Evolutionary conservation across 257 asterid genomes (phyloP), one percentile per base, ranked within the genome.

Genomic region (Ajuga chamaepitys): DNA sequence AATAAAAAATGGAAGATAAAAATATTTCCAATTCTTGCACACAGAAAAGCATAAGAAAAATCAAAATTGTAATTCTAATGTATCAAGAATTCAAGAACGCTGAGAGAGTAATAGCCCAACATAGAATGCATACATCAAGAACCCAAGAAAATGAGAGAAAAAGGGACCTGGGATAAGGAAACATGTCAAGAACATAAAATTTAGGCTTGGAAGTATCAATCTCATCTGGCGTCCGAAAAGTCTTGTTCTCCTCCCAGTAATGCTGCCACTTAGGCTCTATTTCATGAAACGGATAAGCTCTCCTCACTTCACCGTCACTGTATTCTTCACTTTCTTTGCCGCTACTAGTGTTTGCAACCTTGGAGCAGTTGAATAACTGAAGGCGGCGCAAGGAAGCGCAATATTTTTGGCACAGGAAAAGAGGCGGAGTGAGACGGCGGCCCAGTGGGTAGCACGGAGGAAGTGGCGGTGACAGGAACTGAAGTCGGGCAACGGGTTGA

Each of bases 101-200:
- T 34, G 16, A 24, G 18, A 38, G 6, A 25, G 13, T 18, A 25
- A 0, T 45, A 26, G 86, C 94, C 95, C 86, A 52, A 88, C 95
- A 77, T 91, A 85, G 52, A 46, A 18, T 44, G 5, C 46, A 38
- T 22, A 34, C 50, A 40, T n/a, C 28, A 25, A 12, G 48, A 52
- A 21, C 4, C 38, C 18, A 59, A 42, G n/a, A 2, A 56, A 38
- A 26, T 50, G 58, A 18, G 45, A 51, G 7, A 51, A 18, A 59
- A 58, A 48, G 2, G 44, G 38, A 90, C 99, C 97, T 90, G 64
- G 99, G 99, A 77, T 94, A 94, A 62, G 97, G 99, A 76, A 94
- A 94, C 97, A 94, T 90, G 79, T 94, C 99, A 40, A 90, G 99
- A 73, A 94, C 99, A 62, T 94, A 94, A 81, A 77, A 94, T 71